These are phyloP conservation scores for Calonectria leucothoes DNA, from an alignment of 2,329 filamentous ascomycete genomes.

Conservation along the genomic window DNA sequence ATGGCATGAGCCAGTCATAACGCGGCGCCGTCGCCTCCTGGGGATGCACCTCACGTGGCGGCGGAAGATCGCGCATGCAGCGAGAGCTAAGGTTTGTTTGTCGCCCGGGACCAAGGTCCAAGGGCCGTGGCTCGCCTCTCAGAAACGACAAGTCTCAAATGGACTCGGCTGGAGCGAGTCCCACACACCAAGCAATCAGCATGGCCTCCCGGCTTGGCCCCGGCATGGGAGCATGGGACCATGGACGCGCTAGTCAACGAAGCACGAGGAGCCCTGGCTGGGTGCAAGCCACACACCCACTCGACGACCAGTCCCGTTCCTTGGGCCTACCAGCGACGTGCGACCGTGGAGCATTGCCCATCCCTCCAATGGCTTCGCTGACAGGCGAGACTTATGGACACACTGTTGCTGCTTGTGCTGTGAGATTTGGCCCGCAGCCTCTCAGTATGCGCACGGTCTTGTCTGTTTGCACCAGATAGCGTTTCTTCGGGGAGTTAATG, in stretches of 20 bases:
- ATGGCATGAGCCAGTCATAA: slow-evolving; percentile 33
- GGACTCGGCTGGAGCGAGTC: slow-evolving; percentile 15
- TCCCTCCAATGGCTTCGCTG: slow-evolving; percentile 1
- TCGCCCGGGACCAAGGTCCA: slow-evolving; percentile 20
- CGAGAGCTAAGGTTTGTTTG: slow-evolving; percentile 37
- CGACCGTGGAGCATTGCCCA: neutral
- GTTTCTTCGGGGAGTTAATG: neutral
- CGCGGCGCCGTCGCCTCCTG: slow-evolving; percentile 25
- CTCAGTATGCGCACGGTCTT: neutral
- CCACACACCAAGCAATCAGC: slow-evolving; percentile 12
- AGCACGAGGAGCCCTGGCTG: slow-evolving; percentile 47
- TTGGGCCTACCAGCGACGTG: slow-evolving; percentile 32
- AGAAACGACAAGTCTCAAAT: slow-evolving; percentile 24
- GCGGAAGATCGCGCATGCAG: slow-evolving; percentile 50
- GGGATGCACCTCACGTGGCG: slow-evolving; percentile 46
- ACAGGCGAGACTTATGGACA: neutral
- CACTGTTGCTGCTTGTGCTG: neutral
- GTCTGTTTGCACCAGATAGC: neutral
- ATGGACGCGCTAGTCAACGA: slow-evolving; percentile 37
- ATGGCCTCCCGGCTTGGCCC: slow-evolving; percentile 27
- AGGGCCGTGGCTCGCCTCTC: slow-evolving; percentile 7
- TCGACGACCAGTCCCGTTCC: slow-evolving; percentile 29
- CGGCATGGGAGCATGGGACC: slow-evolving; percentile 35
- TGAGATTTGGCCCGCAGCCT: neutral
- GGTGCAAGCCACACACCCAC: slow-evolving; percentile 38